Base-by-base conservation (phyloP, 768 basidiomycete species). In the Amanita jacksonii region DNA sequence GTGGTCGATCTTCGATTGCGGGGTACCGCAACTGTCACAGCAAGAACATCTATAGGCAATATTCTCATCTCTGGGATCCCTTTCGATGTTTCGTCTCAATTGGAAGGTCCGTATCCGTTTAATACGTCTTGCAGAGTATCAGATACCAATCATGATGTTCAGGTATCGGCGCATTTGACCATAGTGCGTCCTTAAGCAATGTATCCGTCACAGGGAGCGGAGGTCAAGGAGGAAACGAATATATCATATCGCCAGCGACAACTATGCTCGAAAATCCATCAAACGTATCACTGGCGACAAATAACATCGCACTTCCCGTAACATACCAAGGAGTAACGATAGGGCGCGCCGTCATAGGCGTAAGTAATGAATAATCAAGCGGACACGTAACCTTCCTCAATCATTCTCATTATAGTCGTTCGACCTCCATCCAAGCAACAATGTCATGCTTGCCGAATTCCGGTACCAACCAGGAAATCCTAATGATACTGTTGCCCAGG, bases 151-250 rank as follows among this genome's bases (percentile, higher is more conserved):
- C n/a, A n/a, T 22, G 28, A 48, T 36, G 5, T 42, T 38, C 12
- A 76, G 81, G 77, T 18, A 76, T 85, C 50, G 69, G 73, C 49
- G 63, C 70, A 3, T 85, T 85, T 52, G 77, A 69, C 22, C 67
- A 69, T 38, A 64, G 59, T 6, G 76, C 79, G 1, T 25, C 52
- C 1, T 61, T 84, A 38, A 68, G 63, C 56, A 72, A 85, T 43
- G 72, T 84, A 24, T 65, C 67, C 4, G 74, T 85, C 24, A 63
- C 67, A 15, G 82, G 81, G 19, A 81, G 81, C 51, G 81, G 82
- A 28, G 79, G 79, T 32, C 62, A 58, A 40, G 74, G 72, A n/a
- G 79, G 79, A 5, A 65, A 64, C 48, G 62, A 81, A 57, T 85
- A 67, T 52, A 68, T 85, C 33, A 59, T 71, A 23, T 55, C 76